Percentiles rank a stretch among this genome's conserved stretches.
phyloP scores from a whole-genome alignment of 2,329 filamentous ascomycete species.

The Hypoxylon sp. region DNA sequence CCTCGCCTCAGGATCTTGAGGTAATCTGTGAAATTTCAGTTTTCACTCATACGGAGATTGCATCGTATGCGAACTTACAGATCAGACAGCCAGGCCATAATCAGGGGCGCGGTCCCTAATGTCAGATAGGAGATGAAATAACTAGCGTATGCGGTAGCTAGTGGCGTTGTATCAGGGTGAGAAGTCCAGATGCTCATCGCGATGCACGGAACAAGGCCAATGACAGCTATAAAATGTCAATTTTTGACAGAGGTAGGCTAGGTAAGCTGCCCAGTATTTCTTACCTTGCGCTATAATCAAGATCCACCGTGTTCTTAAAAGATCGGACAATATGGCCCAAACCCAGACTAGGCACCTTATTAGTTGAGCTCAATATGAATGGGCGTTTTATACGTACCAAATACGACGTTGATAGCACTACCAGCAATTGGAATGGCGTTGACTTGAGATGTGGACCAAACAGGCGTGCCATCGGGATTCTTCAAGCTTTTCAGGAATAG shows the following conservation, averaged over 20 bases:
- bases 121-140: slow-evolving; percentile 66
- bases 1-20: slow-evolving; percentile 65
- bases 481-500: slow-evolving; percentile 60
- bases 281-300: slow-evolving; percentile 63
- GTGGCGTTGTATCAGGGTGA: slow-evolving; percentile 58
- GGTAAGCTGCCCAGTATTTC: neutral
- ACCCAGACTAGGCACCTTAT: slow-evolving; percentile 61
- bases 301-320: slow-evolving; percentile 64
- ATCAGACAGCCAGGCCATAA: slow-evolving; percentile 68
- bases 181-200: slow-evolving; percentile 69
- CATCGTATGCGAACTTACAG: slow-evolving; percentile 23
- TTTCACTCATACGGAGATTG: neutral
- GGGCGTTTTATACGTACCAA: slow-evolving; percentile 48
- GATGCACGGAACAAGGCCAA: slow-evolving; percentile 64
- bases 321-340: slow-evolving; percentile 67
- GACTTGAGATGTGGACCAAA: slow-evolving; percentile 61
- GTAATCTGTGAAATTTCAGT: slow-evolving; percentile 47
- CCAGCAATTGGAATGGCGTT: slow-evolving; percentile 66
- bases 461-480: slow-evolving; percentile 58
- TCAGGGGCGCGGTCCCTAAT: slow-evolving; percentile 66
- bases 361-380: slow-evolving; percentile 3
- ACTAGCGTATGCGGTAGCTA: slow-evolving; percentile 65
- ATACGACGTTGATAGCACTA: slow-evolving; percentile 63
- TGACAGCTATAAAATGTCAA: slow-evolving; percentile 51
- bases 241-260: neutral